phyloP scores from a whole-genome alignment of 495 filamentous ascomycete species.

The Xylaria grammica region DNA sequence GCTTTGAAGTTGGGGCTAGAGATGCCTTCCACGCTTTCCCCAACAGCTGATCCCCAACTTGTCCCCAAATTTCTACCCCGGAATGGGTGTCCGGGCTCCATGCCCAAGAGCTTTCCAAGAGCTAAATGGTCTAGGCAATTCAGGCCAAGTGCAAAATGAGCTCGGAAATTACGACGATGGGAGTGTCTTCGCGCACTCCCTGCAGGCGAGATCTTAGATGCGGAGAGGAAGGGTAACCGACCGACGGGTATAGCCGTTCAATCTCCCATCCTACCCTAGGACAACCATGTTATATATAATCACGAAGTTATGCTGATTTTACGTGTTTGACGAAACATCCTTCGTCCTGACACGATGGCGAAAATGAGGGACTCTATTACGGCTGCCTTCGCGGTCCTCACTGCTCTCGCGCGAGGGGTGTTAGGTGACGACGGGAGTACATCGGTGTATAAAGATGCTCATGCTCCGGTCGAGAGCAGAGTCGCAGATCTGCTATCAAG shows the following conservation, averaged over 20 bases:
- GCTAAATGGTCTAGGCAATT: not conserved
- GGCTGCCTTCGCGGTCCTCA: conserved; percentile 8
- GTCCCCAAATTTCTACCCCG: conserved; percentile 24
- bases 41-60: conserved; percentile 22
- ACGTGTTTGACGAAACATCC: not conserved
- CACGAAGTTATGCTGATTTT: not conserved
- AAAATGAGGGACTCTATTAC: conserved; percentile 19
- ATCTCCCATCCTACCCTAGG: not conserved
- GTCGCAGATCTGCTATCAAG: conserved; percentile 67
- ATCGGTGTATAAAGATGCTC: conserved; percentile 65
- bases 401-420: not conserved
- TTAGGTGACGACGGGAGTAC: conserved; percentile 8
- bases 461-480: conserved; percentile 62
- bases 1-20: not conserved
- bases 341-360: not conserved
- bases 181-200: not conserved
- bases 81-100: conserved; percentile 9
- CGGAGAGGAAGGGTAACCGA: not conserved
- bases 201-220: not conserved
- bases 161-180: not conserved
- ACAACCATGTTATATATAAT: conserved; percentile 11
- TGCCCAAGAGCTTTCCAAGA: not conserved
- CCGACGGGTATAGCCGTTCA: not conserved
- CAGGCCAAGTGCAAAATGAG: not conserved
- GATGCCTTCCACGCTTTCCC: conserved; percentile 5